Base-by-base conservation (phyloP, 768 basidiomycete genomes). In the Xerocomus potaroensis region DNA sequence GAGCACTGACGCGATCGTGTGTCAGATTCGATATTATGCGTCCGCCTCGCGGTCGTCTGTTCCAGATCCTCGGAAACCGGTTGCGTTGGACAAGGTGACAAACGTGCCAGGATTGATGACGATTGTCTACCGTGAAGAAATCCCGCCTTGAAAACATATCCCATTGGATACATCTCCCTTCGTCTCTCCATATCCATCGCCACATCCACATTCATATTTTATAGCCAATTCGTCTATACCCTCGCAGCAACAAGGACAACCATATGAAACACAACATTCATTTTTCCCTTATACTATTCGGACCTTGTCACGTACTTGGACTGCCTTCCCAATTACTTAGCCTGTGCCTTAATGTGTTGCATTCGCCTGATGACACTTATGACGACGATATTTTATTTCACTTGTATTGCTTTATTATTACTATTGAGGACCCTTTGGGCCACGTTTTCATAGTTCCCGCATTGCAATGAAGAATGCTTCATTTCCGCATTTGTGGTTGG, bases 81-180 rank as follows among this genome's bases (percentile, higher is more conserved):
- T 87, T 21, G 78, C 78, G 1, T 60, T 87, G 38, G 78, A 84
- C 48, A 73, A 76, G 48, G 79, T 76, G 40, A 75, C 69, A 53
- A 74, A 76, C 51, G 73, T 89, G 6, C 81, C 83, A 2, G 87
- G 87, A 8, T 72, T 87, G 24, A 90, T 89, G 87, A 87, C 83
- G 31, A 77, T 88, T 59, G 21, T 82, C 41, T 68, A 67, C 38
- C 72, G 81, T 39, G 70, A 65, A 51, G 66, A 58, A 46, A 36
- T 59, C 21, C 21, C 37, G 3, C 47, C 33, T 41, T 66, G 49
- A 63, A n/a, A n/a, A n/a, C n/a, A n/a, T 18, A 18, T 43, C 8
- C 19, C 34, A 36, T 10, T 21, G 18, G 19, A 36, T 36, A 4
- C 34, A 9, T n/a, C 15, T 24, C 24, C 7, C 8, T 16, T 14